A percentile compares a stretch with the other conserved stretches of the same genome.
These are phyloP conservation scores for Hymenoscyphus repandus DNA, from an alignment of 2,329 filamentous ascomycete species.

Conservation along the genomic window DNA sequence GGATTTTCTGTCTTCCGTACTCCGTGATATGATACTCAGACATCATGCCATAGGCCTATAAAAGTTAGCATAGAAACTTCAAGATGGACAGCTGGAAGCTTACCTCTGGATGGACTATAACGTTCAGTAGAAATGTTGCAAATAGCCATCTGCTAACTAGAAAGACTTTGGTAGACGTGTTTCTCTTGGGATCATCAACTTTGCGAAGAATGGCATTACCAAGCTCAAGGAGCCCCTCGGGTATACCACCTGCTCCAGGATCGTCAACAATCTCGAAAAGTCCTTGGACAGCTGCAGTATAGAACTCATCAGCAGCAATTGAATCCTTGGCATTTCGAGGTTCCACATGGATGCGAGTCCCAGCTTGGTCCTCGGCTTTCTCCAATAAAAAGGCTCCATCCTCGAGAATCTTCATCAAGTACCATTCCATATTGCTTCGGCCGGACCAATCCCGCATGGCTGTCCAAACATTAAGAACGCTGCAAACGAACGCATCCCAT, in stretches of 20 bases:
- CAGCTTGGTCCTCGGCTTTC: conserved; percentile 72
- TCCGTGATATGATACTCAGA: conserved; percentile 89
- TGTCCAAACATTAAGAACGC: conserved; percentile 83
- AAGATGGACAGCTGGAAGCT: conserved; percentile 17
- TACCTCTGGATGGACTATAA: conserved; percentile 86
- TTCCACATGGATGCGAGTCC: conserved; percentile 65
- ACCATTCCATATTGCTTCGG: conserved; percentile 84
- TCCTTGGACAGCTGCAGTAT: conserved; percentile 71
- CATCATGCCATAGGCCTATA: conserved; percentile 59
- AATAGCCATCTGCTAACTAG: conserved; percentile 91
- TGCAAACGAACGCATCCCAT: conserved; percentile 74
- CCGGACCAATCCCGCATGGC: conserved; percentile 85
- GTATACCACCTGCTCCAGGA: conserved; percentile 77
- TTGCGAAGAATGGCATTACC: conserved; percentile 78
- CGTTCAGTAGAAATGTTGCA: conserved; percentile 75
- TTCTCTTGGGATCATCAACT: conserved; percentile 65
- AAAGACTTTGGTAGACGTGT: conserved; percentile 73
- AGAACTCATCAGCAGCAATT: conserved; percentile 81
- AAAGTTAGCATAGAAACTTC: conserved; percentile 15
- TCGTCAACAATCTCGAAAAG: conserved; percentile 85
- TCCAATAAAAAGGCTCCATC: conserved; percentile 89
- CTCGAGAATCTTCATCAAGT: conserved; percentile 89
- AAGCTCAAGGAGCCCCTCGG: conserved; percentile 77
- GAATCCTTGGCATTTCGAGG: conserved; percentile 74
- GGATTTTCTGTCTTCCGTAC: conserved; percentile 77